Evolutionary conservation across 2,329 filamentous ascomycete species (phyloP), one percentile per base, ranked within the genome.

Genomic region (Aspergillus tubingensis): DNA sequence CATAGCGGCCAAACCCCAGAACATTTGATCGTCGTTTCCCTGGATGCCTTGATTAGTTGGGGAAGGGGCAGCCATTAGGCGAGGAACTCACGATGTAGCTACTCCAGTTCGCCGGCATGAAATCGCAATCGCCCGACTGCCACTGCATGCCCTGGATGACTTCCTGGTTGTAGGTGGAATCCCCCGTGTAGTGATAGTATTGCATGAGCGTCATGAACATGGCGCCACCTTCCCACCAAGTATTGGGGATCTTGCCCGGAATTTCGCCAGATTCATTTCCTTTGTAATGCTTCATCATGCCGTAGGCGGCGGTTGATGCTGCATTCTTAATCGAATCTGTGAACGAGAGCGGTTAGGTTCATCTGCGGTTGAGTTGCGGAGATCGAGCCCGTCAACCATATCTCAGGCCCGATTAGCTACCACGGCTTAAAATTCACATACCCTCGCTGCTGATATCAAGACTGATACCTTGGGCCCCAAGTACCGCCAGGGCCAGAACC

Each of bases 151-250:
- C 77, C 61, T 78, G 70, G 2, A 54, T 72, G 4, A 74, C 72
- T 39, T 76, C 69, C 4, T 71, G 54, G 57, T 79, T 79, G 68
- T 76, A 79, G 27, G 72, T 72, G 6, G 71, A 68, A 56, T 80
- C 77, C 25, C 75, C 74, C 2, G 77, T 79, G 59, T 75, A 78
- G 58, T 72, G 74, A 75, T 77, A 79, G 59, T 80, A 80, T 56
- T 79, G 73, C 52, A 80, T 72, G 23, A 80, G 63, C 5, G 73
- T 54, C 44, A 74, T 75, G 60, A 78, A 79, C 71, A 80, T 75
- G 11, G 86, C 85, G 55, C 86, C 85, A 5, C 86, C 86, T 71
- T 91, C 86, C 88, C 88, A 91, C 88, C 88, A 91, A 80, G 90
- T 91, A 72, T 88, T 89, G 3, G 86, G 85, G 32, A 92, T 77